phyloP scores from a whole-genome alignment of 1,284 basidiomycete genomes.

The Sporisorium reilianum region DNA sequence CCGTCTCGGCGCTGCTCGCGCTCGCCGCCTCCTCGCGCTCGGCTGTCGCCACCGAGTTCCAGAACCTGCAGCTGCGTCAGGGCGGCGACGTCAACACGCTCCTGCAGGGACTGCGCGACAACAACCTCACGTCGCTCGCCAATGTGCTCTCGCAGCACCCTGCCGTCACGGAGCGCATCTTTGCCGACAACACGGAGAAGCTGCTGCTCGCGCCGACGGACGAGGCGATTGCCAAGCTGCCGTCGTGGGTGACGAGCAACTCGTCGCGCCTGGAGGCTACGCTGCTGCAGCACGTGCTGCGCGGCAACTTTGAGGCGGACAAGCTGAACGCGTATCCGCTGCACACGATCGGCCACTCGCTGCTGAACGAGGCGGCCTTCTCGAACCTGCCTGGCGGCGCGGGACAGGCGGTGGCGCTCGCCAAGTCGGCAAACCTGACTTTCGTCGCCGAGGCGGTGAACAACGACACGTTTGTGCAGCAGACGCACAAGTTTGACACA shows the following conservation, averaged over 20 bases:
- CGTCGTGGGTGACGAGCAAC: slow-evolving; percentile 48
- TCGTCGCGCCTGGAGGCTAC: slow-evolving; percentile 49
- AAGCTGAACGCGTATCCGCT: slow-evolving; percentile 39
- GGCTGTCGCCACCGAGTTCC: slow-evolving; percentile 23
- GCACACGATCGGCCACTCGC: slow-evolving; percentile 56
- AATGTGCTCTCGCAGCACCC: slow-evolving; percentile 42
- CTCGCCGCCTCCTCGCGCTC: slow-evolving; percentile 18
- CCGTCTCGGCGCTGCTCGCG: slow-evolving; percentile 20
- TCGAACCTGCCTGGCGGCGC: slow-evolving; percentile 53
- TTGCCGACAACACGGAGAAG: slow-evolving; percentile 44
- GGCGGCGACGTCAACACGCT: slow-evolving; percentile 47
- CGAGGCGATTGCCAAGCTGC: slow-evolving; percentile 45
- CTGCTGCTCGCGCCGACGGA: slow-evolving; percentile 50
- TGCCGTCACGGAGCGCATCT: slow-evolving; percentile 44
- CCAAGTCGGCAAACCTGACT: slow-evolving; percentile 15
- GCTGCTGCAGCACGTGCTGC: slow-evolving; percentile 52
- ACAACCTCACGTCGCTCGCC: slow-evolving; percentile 51
- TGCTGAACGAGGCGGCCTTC: slow-evolving; percentile 34
- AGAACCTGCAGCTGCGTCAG: slow-evolving; percentile 42
- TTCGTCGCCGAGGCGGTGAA: slow-evolving; percentile 54
- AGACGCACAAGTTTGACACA: slow-evolving; percentile 22
- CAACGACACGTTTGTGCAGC: slow-evolving; percentile 37
- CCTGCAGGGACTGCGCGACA: slow-evolving; percentile 43
- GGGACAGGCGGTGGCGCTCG: slow-evolving; percentile 54
- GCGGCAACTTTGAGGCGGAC: slow-evolving; percentile 38